phyloP scores from a whole-genome alignment of 768 basidiomycete species.

The Hebeloma cylindrosporum region DNA sequence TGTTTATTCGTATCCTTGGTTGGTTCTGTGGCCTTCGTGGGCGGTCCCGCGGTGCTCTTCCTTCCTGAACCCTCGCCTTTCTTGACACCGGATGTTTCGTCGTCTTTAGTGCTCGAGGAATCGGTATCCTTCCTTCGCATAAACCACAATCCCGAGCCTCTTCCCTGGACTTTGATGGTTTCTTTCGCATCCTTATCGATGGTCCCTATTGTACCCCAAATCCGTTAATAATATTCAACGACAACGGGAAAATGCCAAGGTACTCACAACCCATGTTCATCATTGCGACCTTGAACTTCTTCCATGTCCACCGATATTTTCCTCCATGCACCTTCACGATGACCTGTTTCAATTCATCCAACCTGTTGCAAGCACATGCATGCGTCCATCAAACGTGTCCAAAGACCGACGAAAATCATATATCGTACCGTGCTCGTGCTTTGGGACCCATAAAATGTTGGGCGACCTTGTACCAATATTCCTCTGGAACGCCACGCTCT shows the following conservation, averaged over 20 bases:
- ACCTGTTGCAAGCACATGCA: too few relatives aligned
- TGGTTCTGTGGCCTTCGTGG: too few relatives aligned
- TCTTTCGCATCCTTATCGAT: constrained; percentile 62
- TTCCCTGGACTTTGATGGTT: constrained; percentile 57
- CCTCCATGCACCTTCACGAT: constrained; percentile 74
- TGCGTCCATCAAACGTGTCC: too few relatives aligned
- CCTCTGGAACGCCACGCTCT: constrained; percentile 70
- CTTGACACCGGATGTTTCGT: constrained; percentile 6
- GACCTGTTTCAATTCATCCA: constrained; percentile 71
- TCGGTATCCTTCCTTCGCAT: constrained; percentile 45
- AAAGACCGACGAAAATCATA: too few relatives aligned
- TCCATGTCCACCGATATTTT: constrained; percentile 82
- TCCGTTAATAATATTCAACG: not conserved
- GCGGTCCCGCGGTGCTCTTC: too few relatives aligned
- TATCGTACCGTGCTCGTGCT: constrained; percentile 59
- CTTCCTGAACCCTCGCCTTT: too few relatives aligned
- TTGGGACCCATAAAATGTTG: constrained; percentile 74
- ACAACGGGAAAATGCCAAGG: not conserved
- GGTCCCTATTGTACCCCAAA: constrained; percentile 53
- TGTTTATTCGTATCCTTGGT: too few relatives aligned
- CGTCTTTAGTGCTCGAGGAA: constrained; percentile 6
- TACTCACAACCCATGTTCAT: constrained; percentile 78
- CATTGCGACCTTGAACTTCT: constrained; percentile 78
- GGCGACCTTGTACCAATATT: constrained; percentile 81
- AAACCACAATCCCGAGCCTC: constrained; percentile 54